Conservation (phyloP, 2,329 filamentous ascomycete species). For the Didymella sp. region DNA sequence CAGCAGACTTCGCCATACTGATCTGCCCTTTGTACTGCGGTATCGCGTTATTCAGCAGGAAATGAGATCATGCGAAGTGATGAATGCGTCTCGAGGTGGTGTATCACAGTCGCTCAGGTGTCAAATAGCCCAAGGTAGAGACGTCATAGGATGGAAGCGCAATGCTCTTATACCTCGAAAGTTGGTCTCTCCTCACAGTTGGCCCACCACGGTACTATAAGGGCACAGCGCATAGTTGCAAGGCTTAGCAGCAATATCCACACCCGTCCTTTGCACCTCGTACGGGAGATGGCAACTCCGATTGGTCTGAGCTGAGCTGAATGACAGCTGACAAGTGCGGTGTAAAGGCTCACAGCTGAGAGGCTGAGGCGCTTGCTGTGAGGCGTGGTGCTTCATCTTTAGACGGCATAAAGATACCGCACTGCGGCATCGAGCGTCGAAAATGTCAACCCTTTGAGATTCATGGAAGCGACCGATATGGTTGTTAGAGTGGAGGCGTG, state of each 20-base stretch:
- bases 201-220: conserved; percentile 14
- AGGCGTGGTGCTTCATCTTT: neutral
- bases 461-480: no score
- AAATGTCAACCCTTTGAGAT: neutral
- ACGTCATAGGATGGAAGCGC: neutral
- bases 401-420: neutral
- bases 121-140: neutral
- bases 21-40: neutral
- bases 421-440: neutral
- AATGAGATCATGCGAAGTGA: neutral
- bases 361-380: neutral
- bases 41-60: neutral
- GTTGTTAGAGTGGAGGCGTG: neutral
- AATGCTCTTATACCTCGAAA: neutral
- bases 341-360: neutral
- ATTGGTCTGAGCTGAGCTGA: conserved; percentile 12
- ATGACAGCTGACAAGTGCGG: conserved; percentile 14
- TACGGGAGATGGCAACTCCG: conserved; percentile 3
- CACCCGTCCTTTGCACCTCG: conserved; percentile 2
- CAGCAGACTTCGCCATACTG: conserved; percentile 30
- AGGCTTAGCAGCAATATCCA: conserved; percentile 13
- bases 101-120: neutral
- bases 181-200: neutral
- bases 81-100: neutral
- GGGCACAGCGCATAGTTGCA: neutral